These are phyloP conservation scores for Aureobasidium mangrovei DNA, from an alignment of 2,329 filamentous ascomycete genomes.

Conservation along the genomic window DNA sequence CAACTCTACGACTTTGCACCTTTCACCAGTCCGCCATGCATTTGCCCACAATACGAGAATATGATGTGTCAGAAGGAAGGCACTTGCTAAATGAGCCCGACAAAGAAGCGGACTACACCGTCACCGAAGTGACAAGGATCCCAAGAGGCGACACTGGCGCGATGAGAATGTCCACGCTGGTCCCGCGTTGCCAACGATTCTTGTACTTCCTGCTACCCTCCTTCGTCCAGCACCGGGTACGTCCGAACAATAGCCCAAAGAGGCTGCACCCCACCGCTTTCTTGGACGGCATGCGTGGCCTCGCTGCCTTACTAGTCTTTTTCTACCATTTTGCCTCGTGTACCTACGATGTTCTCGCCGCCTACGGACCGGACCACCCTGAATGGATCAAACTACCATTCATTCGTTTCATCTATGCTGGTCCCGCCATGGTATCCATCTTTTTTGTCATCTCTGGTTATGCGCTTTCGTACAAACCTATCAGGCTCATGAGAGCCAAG, in stretches of 20 bases:
- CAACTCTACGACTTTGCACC: too few species aligned
- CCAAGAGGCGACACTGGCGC: too few species aligned
- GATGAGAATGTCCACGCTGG: too few species aligned
- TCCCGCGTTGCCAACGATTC: too few species aligned
- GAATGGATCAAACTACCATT: conserved; percentile 42
- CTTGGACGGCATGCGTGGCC: conserved; percentile 19
- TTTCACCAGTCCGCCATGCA: too few species aligned
- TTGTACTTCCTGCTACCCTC: too few species aligned
- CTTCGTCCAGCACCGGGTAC: too few species aligned
- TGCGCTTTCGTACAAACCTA: conserved; percentile 41
- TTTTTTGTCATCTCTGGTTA: conserved; percentile 57
- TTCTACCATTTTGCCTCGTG: conserved; percentile 16
- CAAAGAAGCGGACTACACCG: too few species aligned
- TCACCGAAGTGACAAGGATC: too few species aligned
- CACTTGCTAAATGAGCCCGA: too few species aligned
- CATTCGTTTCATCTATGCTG: conserved; percentile 44
- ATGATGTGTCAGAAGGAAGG: too few species aligned
- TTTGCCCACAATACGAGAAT: too few species aligned
- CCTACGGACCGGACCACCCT: conserved; percentile 2
- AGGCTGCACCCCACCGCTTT: conserved; percentile 15
- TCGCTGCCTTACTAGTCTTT: conserved; percentile 19
- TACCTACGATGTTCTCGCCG: conserved; percentile 14
- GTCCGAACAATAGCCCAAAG: background rate
- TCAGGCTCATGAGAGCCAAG: conserved; percentile 16
- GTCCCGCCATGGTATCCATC: conserved; percentile 44